Evolutionary conservation across 1,284 basidiomycete genomes (phyloP).

Genomic region (Phenoliferia sp.): DNA sequence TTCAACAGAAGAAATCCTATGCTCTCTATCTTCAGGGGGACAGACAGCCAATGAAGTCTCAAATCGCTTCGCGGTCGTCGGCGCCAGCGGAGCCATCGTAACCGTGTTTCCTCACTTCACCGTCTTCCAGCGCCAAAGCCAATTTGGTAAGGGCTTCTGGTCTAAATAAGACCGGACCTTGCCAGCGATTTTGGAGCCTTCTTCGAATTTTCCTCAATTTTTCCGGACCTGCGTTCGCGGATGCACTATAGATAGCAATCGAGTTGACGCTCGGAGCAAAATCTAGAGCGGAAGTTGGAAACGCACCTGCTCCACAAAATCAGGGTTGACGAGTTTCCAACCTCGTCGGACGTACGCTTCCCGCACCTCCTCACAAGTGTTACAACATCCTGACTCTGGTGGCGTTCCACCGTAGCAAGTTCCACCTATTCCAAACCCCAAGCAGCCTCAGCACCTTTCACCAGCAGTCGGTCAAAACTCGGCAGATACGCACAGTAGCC

Average conservation of each 20-base stretch:
- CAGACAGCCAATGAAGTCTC: too few species aligned
- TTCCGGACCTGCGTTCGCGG: conserved; percentile 90
- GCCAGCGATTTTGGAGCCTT: conserved; percentile 91
- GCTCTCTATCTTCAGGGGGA: too few species aligned
- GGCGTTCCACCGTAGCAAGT: conserved; percentile 90
- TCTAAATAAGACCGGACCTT: too few species aligned
- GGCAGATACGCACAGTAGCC: too few species aligned
- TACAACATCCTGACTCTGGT: conserved; percentile 76
- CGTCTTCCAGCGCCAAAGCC: too few species aligned
- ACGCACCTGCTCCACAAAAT: conserved; percentile 83
- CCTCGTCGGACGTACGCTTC: conserved; percentile 84
- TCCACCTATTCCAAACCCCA: conserved; percentile 54
- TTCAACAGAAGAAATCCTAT: too few species aligned
- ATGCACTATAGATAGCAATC: conserved; percentile 59
- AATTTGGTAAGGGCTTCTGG: too few species aligned
- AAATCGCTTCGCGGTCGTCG: too few species aligned
- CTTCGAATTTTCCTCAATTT: conserved; percentile 81
- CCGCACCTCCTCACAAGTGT: conserved; percentile 92
- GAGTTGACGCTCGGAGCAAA: not conserved
- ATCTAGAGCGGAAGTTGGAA: not conserved
- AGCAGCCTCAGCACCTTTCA: too few species aligned
- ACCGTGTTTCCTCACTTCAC: too few species aligned
- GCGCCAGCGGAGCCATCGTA: too few species aligned
- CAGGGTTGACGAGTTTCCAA: conserved; percentile 90
- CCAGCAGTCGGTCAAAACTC: too few species aligned